Conservation (phyloP, 1,139 yeast species). For the Pichia sp. region DNA sequence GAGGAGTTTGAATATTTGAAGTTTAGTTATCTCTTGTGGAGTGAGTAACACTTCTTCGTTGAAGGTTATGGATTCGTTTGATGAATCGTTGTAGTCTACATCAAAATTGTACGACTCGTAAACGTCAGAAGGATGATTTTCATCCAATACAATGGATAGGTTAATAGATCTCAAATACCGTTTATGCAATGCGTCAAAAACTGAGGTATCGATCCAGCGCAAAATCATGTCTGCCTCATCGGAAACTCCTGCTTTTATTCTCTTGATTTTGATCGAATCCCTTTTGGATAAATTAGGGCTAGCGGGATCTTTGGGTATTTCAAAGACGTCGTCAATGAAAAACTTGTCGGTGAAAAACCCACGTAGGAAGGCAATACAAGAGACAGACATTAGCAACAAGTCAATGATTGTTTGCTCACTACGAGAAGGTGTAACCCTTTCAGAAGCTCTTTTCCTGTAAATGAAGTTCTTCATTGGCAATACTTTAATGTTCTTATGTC, state of each 20-base stretch:
- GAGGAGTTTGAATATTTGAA: constrained; percentile 43
- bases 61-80: constrained; percentile 25
- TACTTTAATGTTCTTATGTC: not conserved
- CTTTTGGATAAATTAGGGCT: constrained; percentile 6
- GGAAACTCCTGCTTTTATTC: constrained; percentile 41
- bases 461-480: too few relatives aligned
- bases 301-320: constrained; percentile 19
- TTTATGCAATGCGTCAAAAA: constrained; percentile 40
- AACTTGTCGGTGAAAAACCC: constrained; percentile 47
- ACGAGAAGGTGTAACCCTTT: constrained; percentile 21
- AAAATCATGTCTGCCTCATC: constrained; percentile 43
- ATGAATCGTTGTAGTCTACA: constrained; percentile 36
- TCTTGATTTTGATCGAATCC: constrained; percentile 42
- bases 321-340: constrained; percentile 42
- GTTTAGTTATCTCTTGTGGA: constrained; percentile 33
- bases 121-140: constrained; percentile 36
- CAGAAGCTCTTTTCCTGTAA: constrained; percentile 18
- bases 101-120: constrained; percentile 49
- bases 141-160: constrained; percentile 42
- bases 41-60: constrained; percentile 27
- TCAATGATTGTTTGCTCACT: constrained; percentile 39
- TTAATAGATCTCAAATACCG: constrained; percentile 43
- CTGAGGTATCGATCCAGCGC: constrained; percentile 50
- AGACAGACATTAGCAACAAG: constrained; percentile 41
- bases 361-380: constrained; percentile 49